phyloP scores from a whole-genome alignment of 345 rosid genomes.

The Geranium rotundifolium region DNA sequence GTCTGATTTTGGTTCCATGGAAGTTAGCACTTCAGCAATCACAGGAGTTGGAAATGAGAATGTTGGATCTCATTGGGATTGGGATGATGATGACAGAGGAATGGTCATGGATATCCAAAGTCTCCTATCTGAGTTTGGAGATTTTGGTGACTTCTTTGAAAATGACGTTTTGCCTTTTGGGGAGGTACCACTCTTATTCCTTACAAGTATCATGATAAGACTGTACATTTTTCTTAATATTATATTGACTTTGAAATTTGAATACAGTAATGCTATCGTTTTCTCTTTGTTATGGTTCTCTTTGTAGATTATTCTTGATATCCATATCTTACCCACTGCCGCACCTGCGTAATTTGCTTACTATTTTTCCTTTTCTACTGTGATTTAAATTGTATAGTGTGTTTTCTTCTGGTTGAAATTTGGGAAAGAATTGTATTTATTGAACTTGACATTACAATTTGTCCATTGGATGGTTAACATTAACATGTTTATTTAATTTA shows the following conservation, averaged over 20 bases:
- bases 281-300: too few species aligned
- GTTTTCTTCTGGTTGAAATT: too few species aligned
- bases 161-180: conserved; percentile 90
- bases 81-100: conserved; percentile 94
- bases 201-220: background rate
- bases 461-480: background rate
- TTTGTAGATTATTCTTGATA: background rate
- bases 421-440: background rate
- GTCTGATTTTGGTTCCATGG: conserved; percentile 42
- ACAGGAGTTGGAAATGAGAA: conserved; percentile 62
- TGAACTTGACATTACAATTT: background rate
- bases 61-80: conserved; percentile 65
- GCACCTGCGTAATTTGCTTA: too few species aligned
- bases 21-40: conserved; percentile 45
- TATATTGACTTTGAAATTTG: too few species aligned
- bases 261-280: too few species aligned
- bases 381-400: background rate
- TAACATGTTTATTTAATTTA: background rate
- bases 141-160: conserved; percentile 95
- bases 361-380: background rate
- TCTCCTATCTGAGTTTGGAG: conserved; percentile 98
- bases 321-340: background rate
- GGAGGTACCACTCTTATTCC: conserved; percentile 51
- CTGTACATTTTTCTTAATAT: conserved; percentile 2
- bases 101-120: conserved; percentile 83